These are phyloP conservation scores for Colletotrichum spinosum DNA, from an alignment of 2,329 filamentous ascomycete genomes.

Conservation along the genomic window DNA sequence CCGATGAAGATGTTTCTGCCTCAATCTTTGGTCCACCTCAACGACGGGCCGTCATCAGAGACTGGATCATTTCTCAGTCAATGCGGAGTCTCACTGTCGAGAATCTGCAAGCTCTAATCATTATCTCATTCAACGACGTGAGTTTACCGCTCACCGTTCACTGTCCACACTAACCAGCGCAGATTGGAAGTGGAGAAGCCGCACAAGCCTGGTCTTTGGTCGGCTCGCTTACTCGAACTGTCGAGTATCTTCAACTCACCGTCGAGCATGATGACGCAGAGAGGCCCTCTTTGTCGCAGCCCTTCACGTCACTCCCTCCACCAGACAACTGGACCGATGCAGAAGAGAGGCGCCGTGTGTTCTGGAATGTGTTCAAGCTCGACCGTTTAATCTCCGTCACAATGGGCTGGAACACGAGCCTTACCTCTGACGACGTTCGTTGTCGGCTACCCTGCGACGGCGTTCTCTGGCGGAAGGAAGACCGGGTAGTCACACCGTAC, in stretches of 20 bases:
- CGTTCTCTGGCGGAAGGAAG: conserved; percentile 50
- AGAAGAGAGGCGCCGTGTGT: conserved; percentile 45
- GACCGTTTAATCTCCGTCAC: conserved; percentile 39
- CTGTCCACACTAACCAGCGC: conserved; percentile 21
- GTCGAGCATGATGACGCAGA: conserved; percentile 44
- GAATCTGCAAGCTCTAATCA: conserved; percentile 50
- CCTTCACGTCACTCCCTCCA: conserved; percentile 43
- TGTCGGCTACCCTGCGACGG: conserved; percentile 50
- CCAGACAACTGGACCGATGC: conserved; percentile 45
- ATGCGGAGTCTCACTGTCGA: conserved; percentile 49
- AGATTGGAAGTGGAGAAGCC: conserved; percentile 46
- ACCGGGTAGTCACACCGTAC: conserved; percentile 51
- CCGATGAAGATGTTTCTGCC: conserved; percentile 40
- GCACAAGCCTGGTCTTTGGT: conserved; percentile 45
- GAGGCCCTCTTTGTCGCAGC: conserved; percentile 42
- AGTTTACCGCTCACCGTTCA: conserved; percentile 40
- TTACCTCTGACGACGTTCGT: conserved; percentile 46
- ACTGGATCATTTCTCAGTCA: conserved; percentile 44
- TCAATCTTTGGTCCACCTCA: conserved; percentile 19
- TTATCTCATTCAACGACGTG: conserved; percentile 52
- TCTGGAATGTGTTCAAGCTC: conserved; percentile 48
- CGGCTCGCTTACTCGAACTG: conserved; percentile 45
- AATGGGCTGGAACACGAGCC: conserved; percentile 46
- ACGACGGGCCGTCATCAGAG: conserved; percentile 15
- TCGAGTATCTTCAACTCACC: conserved; percentile 46